A percentile compares a stretch with the other conserved stretches of the same genome.
Evolutionary conservation across 2,329 filamentous ascomycete genomes (phyloP).

Genomic region (Arthrobotrys sphaeroides): DNA sequence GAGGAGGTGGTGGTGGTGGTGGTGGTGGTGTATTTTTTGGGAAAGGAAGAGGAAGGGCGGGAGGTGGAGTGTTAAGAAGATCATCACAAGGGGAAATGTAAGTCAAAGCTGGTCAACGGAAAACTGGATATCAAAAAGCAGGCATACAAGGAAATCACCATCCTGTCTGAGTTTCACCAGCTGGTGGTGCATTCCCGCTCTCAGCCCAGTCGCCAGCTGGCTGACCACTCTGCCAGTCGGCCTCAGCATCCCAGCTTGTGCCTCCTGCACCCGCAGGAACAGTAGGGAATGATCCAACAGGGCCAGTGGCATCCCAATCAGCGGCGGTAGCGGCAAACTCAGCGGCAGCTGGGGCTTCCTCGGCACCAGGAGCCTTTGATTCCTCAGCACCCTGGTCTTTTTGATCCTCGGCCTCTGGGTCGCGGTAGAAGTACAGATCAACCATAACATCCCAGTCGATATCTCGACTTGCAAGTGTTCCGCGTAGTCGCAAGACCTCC

Average conservation of each 20-base stretch:
- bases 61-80: neutral
- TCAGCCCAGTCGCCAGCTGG: slow-evolving; percentile 66
- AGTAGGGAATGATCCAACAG: slow-evolving; percentile 74
- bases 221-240: slow-evolving; percentile 71
- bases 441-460: slow-evolving; percentile 99
- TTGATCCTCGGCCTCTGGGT: slow-evolving; percentile 99
- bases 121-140: slow-evolving; percentile 8
- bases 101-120: neutral
- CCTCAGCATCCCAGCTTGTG: slow-evolving; percentile 72
- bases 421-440: slow-evolving; percentile 99
- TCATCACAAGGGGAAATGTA: neutral
- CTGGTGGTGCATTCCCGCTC: slow-evolving; percentile 62
- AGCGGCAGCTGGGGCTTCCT: slow-evolving; percentile 79
- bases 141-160: slow-evolving; percentile 39
- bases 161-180: slow-evolving; percentile 58
- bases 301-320: slow-evolving; percentile 84
- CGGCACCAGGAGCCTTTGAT: slow-evolving; percentile 80
- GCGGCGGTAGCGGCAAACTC: slow-evolving; percentile 66
- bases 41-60: neutral
- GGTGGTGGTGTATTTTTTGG: neutral
- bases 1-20: no score
- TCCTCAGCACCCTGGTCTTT: slow-evolving; percentile 91
- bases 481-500: slow-evolving; percentile 98
- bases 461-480: slow-evolving; percentile 95
- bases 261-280: slow-evolving; percentile 67